These are phyloP conservation scores for Podila minutissima DNA, from an alignment of 192 early-diverging fungal genomes.

Conservation along the genomic window DNA sequence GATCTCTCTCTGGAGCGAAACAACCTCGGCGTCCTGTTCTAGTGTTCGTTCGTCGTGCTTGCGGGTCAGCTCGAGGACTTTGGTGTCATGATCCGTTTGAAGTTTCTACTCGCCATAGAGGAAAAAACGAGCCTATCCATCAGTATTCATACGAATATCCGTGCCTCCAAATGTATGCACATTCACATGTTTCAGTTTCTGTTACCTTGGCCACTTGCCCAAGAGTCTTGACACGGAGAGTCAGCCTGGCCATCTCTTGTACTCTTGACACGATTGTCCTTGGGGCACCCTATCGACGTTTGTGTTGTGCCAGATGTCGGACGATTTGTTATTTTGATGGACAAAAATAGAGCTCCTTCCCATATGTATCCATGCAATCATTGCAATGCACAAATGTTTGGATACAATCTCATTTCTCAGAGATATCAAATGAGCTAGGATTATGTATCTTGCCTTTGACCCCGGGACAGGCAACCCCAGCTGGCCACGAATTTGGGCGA, in stretches of 20 bases:
- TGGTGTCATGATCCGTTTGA: conserved; percentile 14
- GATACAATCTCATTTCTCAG: no score
- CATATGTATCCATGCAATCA: no score
- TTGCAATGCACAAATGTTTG: no score
- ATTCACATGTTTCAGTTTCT: background rate
- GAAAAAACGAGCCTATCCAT: background rate
- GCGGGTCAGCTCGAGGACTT: conserved; percentile 6
- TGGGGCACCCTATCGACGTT: background rate
- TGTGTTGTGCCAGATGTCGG: background rate
- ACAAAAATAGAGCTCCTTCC: no score
- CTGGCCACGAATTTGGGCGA: background rate
- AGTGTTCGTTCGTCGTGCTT: background rate
- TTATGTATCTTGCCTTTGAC: background rate
- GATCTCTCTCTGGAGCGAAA: conserved; percentile 9
- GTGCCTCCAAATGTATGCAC: no score
- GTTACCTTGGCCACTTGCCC: background rate
- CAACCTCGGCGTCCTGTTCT: conserved; percentile 11
- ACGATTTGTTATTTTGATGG: no score
- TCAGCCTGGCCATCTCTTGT: background rate
- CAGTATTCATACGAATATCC: background rate
- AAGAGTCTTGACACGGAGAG: background rate
- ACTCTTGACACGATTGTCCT: background rate
- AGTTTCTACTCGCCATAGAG: conserved; percentile 6
- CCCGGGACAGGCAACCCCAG: background rate
- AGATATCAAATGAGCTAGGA: no score